Evolutionary conservation across 306 rosid species (phyloP), one percentile per base, ranked within the genome.

Genomic region (Comarum palustre): DNA sequence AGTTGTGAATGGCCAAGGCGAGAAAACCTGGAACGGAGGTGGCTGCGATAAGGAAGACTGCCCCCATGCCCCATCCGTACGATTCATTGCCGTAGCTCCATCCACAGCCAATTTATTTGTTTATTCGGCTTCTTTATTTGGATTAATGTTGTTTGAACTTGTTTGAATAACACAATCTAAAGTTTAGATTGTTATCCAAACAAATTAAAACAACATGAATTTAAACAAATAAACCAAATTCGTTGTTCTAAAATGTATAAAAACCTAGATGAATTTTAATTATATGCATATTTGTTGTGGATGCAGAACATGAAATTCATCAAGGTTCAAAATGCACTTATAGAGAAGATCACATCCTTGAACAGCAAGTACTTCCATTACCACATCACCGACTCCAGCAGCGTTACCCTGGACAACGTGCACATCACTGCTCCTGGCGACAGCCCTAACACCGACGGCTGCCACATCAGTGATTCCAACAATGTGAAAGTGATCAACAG

Each of bases 371-470:
- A 58, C 45, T 88, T 92, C 85, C 98, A 92, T 68, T 17, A 58
- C 17, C 85, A 81, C 47, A 11, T 85, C 0, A 66, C 34, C 16
- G 16, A 29, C 0, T 74, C 84, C 68, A 36, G 4, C 60, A 87
- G 90, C 63, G 0, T 92, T 8, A 70, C 81, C 3, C 55, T 80
- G 8, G 20, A 45, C 1, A 10, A 69, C 67, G 57, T 92, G 12
- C 73, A 61, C 1, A 67, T 88, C 42, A 84, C 46, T 0, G 96
- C 98, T 0, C 92, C 96, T 0, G 82, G 48, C 0, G 50, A 84
- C 2, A 92, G 96, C 72, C 96, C 98, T 0, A 90, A 90, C 85
- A 92, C 98, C 0, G 92, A 90, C 3, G 98, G 98, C n/a, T 77
- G 88, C 16, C 92, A 90, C 29, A 16, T 87, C 0, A 87, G 96